phyloP scores from a whole-genome alignment of 2,329 filamentous ascomycete species.

The Arthroderma sp. region DNA sequence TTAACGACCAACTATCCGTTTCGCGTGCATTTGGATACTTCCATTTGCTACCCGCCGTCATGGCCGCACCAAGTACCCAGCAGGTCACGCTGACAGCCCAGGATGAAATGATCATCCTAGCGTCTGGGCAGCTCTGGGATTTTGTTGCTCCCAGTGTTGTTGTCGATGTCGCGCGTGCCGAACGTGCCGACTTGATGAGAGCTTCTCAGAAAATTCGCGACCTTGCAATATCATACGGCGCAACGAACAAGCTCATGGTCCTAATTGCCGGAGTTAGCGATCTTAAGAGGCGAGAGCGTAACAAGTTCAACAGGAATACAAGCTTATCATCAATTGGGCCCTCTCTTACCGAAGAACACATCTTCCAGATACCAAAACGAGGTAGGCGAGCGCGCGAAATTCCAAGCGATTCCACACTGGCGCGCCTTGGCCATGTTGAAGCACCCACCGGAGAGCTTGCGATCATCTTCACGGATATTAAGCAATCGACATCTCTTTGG shows the following conservation, averaged over 20 bases:
- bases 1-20: constrained; percentile 84
- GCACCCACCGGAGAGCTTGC: constrained; percentile 82
- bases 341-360: constrained; percentile 51
- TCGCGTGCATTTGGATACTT: constrained; percentile 93
- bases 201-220: constrained; percentile 90
- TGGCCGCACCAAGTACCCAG: constrained; percentile 74
- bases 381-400: constrained; percentile 45
- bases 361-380: constrained; percentile 50
- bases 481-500: constrained; percentile 93
- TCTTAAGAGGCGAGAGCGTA: constrained; percentile 71
- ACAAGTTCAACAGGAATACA: constrained; percentile 54
- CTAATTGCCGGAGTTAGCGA: constrained; percentile 95
- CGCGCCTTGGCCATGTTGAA: constrained; percentile 79
- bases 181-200: constrained; percentile 81
- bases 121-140: constrained; percentile 89
- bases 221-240: constrained; percentile 87
- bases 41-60: constrained; percentile 80
- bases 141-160: constrained; percentile 80
- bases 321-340: constrained; percentile 79
- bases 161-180: constrained; percentile 78
- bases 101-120: constrained; percentile 86
- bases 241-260: constrained; percentile 92
- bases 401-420: constrained; percentile 71
- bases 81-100: constrained; percentile 69
- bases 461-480: constrained; percentile 97